Percentiles rank a stretch among this genome's conserved stretches.
phyloP scores from a whole-genome alignment of 768 basidiomycete genomes.

The Botryobasidium botryosum region DNA sequence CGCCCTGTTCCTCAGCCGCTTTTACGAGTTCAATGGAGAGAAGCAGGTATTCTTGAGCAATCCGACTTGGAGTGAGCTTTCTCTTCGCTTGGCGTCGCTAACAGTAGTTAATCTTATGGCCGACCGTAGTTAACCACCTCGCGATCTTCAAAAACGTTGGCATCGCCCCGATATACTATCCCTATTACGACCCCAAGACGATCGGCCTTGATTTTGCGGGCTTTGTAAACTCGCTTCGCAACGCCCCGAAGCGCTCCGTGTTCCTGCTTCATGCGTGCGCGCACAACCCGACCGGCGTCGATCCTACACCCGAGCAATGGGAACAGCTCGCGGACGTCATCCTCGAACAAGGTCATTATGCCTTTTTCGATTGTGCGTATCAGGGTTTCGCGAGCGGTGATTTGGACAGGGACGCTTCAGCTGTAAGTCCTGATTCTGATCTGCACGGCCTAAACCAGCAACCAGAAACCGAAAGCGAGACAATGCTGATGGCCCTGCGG shows the following conservation, averaged over 20 bases:
- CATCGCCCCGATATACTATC: slow-evolving; percentile 69
- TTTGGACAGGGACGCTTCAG: slow-evolving; percentile 80
- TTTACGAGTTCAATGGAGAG: slow-evolving; percentile 52
- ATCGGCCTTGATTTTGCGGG: slow-evolving; percentile 71
- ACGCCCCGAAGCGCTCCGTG: slow-evolving; percentile 58
- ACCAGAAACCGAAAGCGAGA: no score
- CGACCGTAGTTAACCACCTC: slow-evolving; percentile 56
- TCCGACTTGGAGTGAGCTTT: slow-evolving; percentile 77
- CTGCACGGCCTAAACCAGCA: no score
- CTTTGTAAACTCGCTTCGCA: slow-evolving; percentile 39
- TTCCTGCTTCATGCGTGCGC: slow-evolving; percentile 89
- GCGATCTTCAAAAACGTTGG: slow-evolving; percentile 85
- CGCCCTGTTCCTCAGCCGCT: slow-evolving; percentile 67
- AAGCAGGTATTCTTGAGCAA: slow-evolving; percentile 72
- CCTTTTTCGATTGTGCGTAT: slow-evolving; percentile 93
- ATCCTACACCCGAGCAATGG: slow-evolving; percentile 85
- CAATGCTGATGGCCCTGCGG: neutral
- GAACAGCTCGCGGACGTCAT: slow-evolving; percentile 53
- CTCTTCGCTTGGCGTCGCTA: neutral
- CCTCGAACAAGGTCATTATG: slow-evolving; percentile 57
- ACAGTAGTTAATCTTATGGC: neutral
- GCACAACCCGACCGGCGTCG: slow-evolving; percentile 94
- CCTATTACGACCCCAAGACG: slow-evolving; percentile 87
- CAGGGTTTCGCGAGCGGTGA: slow-evolving; percentile 94
- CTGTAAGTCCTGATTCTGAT: slow-evolving; percentile 31